phyloP scores from a whole-genome alignment of 2,329 filamentous ascomycete species.

The Hymenoscyphus fructigenus region DNA sequence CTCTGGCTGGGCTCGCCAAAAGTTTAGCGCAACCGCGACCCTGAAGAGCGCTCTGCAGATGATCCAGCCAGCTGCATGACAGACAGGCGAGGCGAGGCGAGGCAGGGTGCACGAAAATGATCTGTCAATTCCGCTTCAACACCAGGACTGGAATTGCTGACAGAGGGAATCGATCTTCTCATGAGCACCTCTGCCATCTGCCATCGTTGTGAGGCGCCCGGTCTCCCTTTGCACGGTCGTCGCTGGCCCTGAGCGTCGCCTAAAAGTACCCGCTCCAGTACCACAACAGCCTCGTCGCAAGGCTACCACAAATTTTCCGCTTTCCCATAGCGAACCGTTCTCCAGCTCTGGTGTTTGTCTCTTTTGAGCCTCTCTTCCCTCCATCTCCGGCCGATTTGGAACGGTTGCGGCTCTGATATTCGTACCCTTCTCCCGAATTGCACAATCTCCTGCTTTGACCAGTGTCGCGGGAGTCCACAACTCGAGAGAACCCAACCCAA shows the following conservation, averaged over 20 bases:
- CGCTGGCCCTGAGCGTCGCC: not conserved
- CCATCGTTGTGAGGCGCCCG: not conserved
- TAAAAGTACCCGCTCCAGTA: not conserved
- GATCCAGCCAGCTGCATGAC: conserved; percentile 14
- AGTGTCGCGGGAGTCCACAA: not conserved
- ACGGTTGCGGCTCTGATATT: not conserved
- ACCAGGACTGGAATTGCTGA: conserved; percentile 9
- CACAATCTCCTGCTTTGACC: conserved; percentile 1
- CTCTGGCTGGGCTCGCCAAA: conserved; percentile 7
- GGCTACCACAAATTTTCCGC: conserved; percentile 4
- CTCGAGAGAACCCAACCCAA: conserved; percentile 1
- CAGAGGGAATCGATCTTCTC: conserved; percentile 11
- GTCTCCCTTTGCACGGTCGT: conserved; percentile 1
- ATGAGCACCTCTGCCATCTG: conserved; percentile 7
- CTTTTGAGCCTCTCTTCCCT: not conserved
- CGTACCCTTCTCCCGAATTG: not conserved
- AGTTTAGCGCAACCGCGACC: conserved; percentile 9
- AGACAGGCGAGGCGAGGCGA: not conserved
- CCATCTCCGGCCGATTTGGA: not conserved
- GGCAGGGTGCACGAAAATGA: conserved; percentile 18
- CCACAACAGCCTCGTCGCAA: conserved; percentile 10
- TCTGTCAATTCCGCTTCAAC: conserved; percentile 20
- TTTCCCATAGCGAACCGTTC: not conserved
- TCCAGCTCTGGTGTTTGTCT: not conserved
- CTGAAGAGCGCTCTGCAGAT: conserved; percentile 14